These are phyloP conservation scores for Nicotiana noctiflora DNA, from an alignment of 257 asterid species.

Conservation along the genomic window DNA sequence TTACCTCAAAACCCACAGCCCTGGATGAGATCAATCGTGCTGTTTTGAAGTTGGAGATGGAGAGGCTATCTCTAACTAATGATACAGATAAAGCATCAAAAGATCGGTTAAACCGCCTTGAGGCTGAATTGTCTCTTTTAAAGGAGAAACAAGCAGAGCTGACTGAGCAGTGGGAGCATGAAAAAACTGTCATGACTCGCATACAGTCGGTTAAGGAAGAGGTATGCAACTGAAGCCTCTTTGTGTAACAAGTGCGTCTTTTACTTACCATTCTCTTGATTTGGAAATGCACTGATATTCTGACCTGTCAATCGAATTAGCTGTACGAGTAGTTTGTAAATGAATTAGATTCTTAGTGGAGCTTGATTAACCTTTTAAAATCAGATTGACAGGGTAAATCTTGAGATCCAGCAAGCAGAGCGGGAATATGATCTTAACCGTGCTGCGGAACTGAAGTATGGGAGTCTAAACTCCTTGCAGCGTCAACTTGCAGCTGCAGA, in stretches of 20 bases:
- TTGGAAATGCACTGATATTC: not conserved
- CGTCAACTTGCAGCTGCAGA: conserved; percentile 86
- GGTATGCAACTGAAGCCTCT: conserved; percentile 25
- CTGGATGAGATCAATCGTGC: conserved; percentile 87
- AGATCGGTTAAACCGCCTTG: conserved; percentile 79
- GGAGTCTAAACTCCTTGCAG: conserved; percentile 77
- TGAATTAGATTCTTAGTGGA: conserved; percentile 4
- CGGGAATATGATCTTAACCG: conserved; percentile 93
- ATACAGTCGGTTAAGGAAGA: conserved; percentile 88
- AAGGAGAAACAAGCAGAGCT: conserved; percentile 76
- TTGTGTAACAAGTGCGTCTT: not conserved
- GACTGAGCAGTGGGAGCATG: conserved; percentile 93
- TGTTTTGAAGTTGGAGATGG: conserved; percentile 91
- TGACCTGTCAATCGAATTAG: not conserved
- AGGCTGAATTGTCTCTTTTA: conserved; percentile 66
- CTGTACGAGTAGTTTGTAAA: not conserved
- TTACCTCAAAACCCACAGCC: conserved; percentile 92
- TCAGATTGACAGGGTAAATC: conserved; percentile 89
- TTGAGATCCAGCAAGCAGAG: conserved; percentile 97
- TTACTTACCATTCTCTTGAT: not conserved
- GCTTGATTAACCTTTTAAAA: conserved; percentile 7
- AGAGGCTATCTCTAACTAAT: conserved; percentile 79
- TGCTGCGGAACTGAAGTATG: conserved; percentile 92
- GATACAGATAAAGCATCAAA: conserved; percentile 87
- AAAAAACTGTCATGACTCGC: conserved; percentile 77